A percentile compares a stretch with the other conserved stretches of the same genome.
Conservation (phyloP, 331 rosid genomes). For the Stylosanthes scabra region DNA sequence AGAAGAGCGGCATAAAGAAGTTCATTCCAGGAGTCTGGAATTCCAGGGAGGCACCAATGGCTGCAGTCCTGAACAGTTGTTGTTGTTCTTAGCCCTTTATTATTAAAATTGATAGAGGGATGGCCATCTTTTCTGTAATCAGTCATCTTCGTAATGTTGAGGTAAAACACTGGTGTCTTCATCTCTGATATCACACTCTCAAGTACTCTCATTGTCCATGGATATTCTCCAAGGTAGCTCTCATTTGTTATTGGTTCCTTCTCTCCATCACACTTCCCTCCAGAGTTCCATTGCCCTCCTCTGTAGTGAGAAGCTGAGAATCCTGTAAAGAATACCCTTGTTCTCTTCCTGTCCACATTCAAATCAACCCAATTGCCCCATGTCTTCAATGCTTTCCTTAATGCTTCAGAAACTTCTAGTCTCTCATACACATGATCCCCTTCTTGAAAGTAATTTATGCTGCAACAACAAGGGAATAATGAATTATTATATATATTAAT, state of each 20-base stretch:
- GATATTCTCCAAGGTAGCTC: conserved; percentile 45
- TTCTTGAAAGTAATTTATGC: conserved; percentile 47
- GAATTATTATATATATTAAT: too few species aligned
- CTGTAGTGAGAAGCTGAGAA: conserved; percentile 55
- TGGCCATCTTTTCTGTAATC: conserved; percentile 53
- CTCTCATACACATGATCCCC: conserved; percentile 42
- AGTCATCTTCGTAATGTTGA: conserved; percentile 47
- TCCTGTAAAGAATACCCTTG: conserved; percentile 46
- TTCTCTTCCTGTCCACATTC: conserved; percentile 38
- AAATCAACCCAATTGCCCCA: conserved; percentile 51
- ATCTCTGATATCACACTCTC: conserved; percentile 43
- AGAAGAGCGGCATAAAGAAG: conserved; percentile 43
- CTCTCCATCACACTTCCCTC: conserved; percentile 47
- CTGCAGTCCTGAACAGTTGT: conserved; percentile 46
- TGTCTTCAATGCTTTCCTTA: conserved; percentile 43
- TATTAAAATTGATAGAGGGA: conserved; percentile 25
- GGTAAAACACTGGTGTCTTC: conserved; percentile 50
- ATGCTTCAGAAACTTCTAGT: conserved; percentile 43
- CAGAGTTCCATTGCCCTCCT: conserved; percentile 49
- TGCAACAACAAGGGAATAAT: conserved; percentile 24
- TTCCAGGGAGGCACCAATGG: conserved; percentile 60
- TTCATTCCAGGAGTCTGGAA: conserved; percentile 58
- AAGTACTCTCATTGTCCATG: conserved; percentile 49
- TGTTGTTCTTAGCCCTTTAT: conserved; percentile 23
- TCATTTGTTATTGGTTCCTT: conserved; percentile 40